Evolutionary conservation across 768 basidiomycete genomes (phyloP).

Genomic region (Cyclocybe aegerita): DNA sequence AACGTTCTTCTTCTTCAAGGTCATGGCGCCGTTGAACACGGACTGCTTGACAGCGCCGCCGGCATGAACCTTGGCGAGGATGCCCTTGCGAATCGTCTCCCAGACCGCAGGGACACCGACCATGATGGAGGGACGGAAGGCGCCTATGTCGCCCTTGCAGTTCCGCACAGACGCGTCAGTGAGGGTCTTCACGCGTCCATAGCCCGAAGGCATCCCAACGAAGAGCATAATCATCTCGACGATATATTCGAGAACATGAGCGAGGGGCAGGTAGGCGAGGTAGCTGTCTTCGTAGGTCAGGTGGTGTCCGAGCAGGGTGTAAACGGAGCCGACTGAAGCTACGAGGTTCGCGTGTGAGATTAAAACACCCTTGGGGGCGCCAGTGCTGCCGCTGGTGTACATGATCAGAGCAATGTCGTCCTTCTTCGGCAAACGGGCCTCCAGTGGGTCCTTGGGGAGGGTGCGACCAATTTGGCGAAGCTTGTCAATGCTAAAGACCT

Average conservation of each 20-base stretch:
- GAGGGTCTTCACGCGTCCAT: slow-evolving; percentile 92
- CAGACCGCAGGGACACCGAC: slow-evolving; percentile 95
- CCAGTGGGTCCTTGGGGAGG: slow-evolving; percentile 50
- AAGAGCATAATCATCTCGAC: slow-evolving; percentile 81
- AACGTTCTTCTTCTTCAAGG: slow-evolving; percentile 68
- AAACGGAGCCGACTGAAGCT: slow-evolving; percentile 83
- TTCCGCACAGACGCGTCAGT: slow-evolving; percentile 92
- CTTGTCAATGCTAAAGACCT: slow-evolving; percentile 66
- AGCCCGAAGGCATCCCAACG: slow-evolving; percentile 81
- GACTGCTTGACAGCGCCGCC: slow-evolving; percentile 66
- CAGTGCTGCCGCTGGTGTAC: slow-evolving; percentile 88
- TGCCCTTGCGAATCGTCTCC: slow-evolving; percentile 97
- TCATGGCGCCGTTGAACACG: slow-evolving; percentile 79
- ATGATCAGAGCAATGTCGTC: slow-evolving; percentile 52
- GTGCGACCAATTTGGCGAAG: slow-evolving; percentile 65
- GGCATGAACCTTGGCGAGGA: slow-evolving; percentile 75
- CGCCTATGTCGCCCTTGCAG: slow-evolving; percentile 79
- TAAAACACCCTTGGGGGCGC: slow-evolving; percentile 91
- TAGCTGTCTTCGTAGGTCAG: slow-evolving; percentile 61
- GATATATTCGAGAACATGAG: slow-evolving; percentile 94
- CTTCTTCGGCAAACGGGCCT: slow-evolving; percentile 42
- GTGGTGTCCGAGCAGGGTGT: slow-evolving; percentile 67
- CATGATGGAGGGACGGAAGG: slow-evolving; percentile 87
- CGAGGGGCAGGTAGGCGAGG: slow-evolving; percentile 91
- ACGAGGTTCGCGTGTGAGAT: slow-evolving; percentile 87